These are phyloP conservation scores for Tilletia horrida DNA, from an alignment of 1,284 basidiomycete genomes.

Conservation along the genomic window DNA sequence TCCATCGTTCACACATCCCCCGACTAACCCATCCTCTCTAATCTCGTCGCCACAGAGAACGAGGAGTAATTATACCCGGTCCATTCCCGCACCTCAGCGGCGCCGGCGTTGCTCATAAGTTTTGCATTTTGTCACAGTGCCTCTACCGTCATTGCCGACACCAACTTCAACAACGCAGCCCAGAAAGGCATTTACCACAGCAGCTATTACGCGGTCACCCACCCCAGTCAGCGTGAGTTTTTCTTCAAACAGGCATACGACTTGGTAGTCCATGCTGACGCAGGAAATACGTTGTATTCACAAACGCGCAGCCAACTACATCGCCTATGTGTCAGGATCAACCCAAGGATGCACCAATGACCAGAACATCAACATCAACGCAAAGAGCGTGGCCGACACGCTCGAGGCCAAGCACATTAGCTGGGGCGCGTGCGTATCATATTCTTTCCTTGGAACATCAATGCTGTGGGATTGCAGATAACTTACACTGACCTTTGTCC, in stretches of 20 bases:
- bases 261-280: too few relatives aligned
- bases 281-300: too few relatives aligned
- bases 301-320: conserved; percentile 23
- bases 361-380: conserved; percentile 18
- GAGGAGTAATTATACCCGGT: conserved; percentile 19
- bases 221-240: conserved; percentile 16
- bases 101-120: too few relatives aligned
- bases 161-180: conserved; percentile 10
- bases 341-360: conserved; percentile 18
- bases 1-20: too few relatives aligned
- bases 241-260: too few relatives aligned
- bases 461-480: too few relatives aligned
- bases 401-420: conserved; percentile 19
- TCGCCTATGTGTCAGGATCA: conserved; percentile 19
- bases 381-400: conserved; percentile 16
- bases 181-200: conserved; percentile 17
- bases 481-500: not conserved
- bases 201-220: conserved; percentile 19
- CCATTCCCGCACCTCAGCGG: too few relatives aligned
- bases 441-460: too few relatives aligned
- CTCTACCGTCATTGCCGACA: not conserved
- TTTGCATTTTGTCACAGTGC: conserved; percentile 2
- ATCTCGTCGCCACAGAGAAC: conserved; percentile 9
- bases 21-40: not conserved
- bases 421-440: conserved; percentile 19